These are phyloP conservation scores for Picea sitchensis DNA, from an alignment of 75 land plant species.

Conservation along the genomic window DNA sequence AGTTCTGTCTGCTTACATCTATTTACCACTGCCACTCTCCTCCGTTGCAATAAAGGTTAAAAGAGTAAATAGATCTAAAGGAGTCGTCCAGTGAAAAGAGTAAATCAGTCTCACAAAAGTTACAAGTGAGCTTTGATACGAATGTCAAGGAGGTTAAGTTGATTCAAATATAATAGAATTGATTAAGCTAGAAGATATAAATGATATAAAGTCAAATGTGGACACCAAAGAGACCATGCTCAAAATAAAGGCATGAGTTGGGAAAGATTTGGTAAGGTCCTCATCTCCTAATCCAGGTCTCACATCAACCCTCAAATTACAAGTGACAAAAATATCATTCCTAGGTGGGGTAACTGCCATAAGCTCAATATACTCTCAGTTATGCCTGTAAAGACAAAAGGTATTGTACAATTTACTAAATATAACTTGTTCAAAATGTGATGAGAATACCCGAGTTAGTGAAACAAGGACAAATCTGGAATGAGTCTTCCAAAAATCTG, in stretches of 20 bases:
- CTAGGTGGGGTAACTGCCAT: not conserved
- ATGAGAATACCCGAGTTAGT: not conserved
- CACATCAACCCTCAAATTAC: not conserved
- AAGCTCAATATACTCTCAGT: not conserved
- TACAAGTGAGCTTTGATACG: not conserved
- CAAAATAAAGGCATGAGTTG: not conserved
- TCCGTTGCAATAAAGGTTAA: not conserved
- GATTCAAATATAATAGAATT: not conserved
- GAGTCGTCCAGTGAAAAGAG: not conserved
- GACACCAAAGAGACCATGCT: not conserved
- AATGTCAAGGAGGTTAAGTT: not conserved
- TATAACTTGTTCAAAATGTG: not conserved
- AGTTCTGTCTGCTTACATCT: not conserved
- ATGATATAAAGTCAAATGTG: not conserved
- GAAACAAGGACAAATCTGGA: too few relatives aligned
- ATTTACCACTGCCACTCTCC: not conserved
- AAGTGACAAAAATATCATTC: not conserved
- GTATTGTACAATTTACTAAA: not conserved
- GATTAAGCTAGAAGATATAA: not conserved
- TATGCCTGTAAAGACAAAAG: not conserved
- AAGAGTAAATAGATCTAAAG: not conserved
- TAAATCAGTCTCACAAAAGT: not conserved
- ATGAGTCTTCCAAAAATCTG: too few relatives aligned
- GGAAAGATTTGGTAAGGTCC: not conserved
- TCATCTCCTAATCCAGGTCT: not conserved